Base-by-base conservation (phyloP, 2,329 filamentous ascomycete genomes). In the Aureobasidium uvarum region DNA sequence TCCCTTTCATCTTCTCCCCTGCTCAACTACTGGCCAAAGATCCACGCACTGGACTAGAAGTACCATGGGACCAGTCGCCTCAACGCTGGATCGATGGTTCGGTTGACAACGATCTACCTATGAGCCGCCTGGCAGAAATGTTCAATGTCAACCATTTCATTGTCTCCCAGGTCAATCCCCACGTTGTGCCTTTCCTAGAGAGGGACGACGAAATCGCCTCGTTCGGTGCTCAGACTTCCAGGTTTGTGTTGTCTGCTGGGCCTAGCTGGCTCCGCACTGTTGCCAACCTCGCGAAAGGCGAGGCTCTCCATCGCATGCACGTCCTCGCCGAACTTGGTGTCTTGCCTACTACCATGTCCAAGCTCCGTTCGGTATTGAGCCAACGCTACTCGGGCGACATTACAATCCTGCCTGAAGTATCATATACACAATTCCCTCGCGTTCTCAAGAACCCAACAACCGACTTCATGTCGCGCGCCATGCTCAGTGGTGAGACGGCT, bases 121-220 rank as follows among this genome's bases (percentile, higher is more conserved):
- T 96, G 86, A 92, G 89, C 23, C 86, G 91, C 1, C 81, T 98
- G 18, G 88, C 92, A 0, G 92, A 96, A 73, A 93, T 97, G 89
- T 96, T 97, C 81, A 96, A 97, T 73, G 93, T 97, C 74, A 97
- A 97, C 73, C 94, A 97, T 74, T 97, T 97, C 74, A 97, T 98
- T 70, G 94, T 97, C 20, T 96, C 92, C 0, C 94, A 98, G 75
- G 92, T 97, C 59, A 98, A 98, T 72, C 94, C 94, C 0, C 94
- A 98, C 71, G 91, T 97, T 10, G 86, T 96, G 0, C 91, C 92
- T 0, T 96, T 98, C 72, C 79, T 97, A 18, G 82, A 85, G 18
- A 90, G 88, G 69, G 90, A 96, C 66, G 89, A 92, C 67, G 59
- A 66, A 18, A 38, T 64, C 10, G n/a, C 66, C 14, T 50, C 52